phyloP scores from a whole-genome alignment of 495 filamentous ascomycete genomes.

The Entonaema liquescens region DNA sequence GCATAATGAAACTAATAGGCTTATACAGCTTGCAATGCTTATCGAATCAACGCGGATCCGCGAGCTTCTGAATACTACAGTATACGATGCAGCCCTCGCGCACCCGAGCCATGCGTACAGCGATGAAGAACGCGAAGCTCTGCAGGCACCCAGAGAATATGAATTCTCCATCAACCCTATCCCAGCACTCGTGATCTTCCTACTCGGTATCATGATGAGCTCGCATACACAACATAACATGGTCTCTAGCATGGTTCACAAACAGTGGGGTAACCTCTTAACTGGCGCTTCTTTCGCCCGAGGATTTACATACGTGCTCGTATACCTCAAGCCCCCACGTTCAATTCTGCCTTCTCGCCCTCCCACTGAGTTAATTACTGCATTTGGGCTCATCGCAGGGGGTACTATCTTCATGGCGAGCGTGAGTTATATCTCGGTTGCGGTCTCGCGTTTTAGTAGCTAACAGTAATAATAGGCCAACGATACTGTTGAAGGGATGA shows the following conservation, averaged over 20 bases:
- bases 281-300: conserved; percentile 82
- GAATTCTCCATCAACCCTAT: conserved; percentile 86
- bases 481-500: conserved; percentile 80
- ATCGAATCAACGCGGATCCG: conserved; percentile 80
- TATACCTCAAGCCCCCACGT: conserved; percentile 83
- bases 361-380: conserved; percentile 85
- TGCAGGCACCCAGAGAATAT: conserved; percentile 72
- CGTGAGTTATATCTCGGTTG: conserved; percentile 58
- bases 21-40: conserved; percentile 81
- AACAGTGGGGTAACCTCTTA: conserved; percentile 91
- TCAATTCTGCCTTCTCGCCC: conserved; percentile 87
- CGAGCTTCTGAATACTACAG: conserved; percentile 72
- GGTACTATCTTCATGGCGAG: conserved; percentile 95
- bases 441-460: neutral
- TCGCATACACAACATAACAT: conserved; percentile 86
- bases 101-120: conserved; percentile 45
- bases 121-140: conserved; percentile 58
- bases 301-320: conserved; percentile 78
- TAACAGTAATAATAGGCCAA: conserved; percentile 59
- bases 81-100: conserved; percentile 51
- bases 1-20: conserved; percentile 23
- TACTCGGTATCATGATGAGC: conserved; percentile 94
- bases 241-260: conserved; percentile 91
- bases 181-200: conserved; percentile 82
- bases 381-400: conserved; percentile 88